A percentile compares a stretch with the other conserved stretches of the same genome.
Conservation (phyloP, 2,329 filamentous ascomycete genomes). For the Xylaria sp. region DNA sequence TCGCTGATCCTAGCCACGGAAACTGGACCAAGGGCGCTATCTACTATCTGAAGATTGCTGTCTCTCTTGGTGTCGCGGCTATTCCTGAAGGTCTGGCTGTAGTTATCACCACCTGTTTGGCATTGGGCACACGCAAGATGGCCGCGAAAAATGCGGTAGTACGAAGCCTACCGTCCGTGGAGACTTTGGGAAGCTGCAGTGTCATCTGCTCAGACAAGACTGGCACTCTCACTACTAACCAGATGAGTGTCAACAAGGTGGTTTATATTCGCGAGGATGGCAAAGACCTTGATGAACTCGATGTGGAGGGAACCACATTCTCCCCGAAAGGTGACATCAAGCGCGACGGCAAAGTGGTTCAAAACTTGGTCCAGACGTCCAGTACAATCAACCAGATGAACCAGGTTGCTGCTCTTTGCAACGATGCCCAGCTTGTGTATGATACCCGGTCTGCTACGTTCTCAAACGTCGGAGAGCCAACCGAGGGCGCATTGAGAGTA, state of each 20-base stretch:
- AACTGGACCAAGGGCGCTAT: constrained; percentile 97
- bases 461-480: constrained; percentile 90
- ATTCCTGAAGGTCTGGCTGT: constrained; percentile 98
- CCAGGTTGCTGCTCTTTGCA: constrained; percentile 81
- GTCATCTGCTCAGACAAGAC: constrained; percentile 99
- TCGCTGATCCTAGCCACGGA: constrained; percentile 93
- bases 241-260: constrained; percentile 97
- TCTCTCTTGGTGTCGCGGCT: constrained; percentile 95
- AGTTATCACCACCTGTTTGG: constrained; percentile 98
- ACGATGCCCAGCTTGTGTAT: constrained; percentile 85
- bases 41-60: constrained; percentile 99
- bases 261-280: constrained; percentile 83
- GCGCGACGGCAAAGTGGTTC: constrained; percentile 73
- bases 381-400: constrained; percentile 82
- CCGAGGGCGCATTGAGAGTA: constrained; percentile 90
- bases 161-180: constrained; percentile 93
- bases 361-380: constrained; percentile 76
- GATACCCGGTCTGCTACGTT: constrained; percentile 80
- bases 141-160: constrained; percentile 98
- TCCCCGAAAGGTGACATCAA: constrained; percentile 81
- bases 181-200: constrained; percentile 98
- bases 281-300: constrained; percentile 81
- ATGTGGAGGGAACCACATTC: constrained; percentile 94
- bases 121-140: constrained; percentile 97
- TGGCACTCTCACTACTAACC: constrained; percentile 96